Conservation (phyloP, 495 filamentous ascomycete species). For the Jackrogersella minutella region DNA sequence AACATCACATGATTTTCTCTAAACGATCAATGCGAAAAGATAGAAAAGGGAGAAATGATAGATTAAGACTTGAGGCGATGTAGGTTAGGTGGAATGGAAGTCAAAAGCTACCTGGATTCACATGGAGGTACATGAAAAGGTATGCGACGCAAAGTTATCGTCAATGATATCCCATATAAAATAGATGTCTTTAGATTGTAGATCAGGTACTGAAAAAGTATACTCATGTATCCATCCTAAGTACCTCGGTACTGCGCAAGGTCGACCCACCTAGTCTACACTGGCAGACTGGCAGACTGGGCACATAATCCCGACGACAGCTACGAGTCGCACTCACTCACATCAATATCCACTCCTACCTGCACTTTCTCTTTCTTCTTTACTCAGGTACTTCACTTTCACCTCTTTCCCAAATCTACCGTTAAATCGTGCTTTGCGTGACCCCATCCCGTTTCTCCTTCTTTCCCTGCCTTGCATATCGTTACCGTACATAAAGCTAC, state of each 20-base stretch:
- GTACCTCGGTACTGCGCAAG: background rate
- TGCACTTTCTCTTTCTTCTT: constrained; percentile 1
- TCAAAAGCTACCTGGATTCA: background rate
- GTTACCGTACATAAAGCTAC: background rate
- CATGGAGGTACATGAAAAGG: background rate
- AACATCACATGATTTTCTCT: constrained; percentile 26
- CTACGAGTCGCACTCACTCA: constrained; percentile 34
- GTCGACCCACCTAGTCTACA: constrained; percentile 10
- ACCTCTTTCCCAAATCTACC: constrained; percentile 1
- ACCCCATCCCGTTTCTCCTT: constrained; percentile 16
- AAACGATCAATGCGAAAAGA: constrained; percentile 17
- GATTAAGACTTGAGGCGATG: constrained; percentile 22
- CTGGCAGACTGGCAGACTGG: background rate
- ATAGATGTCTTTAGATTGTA: background rate
- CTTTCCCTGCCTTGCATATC: background rate
- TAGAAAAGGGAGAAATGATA: constrained; percentile 15
- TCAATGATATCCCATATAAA: background rate
- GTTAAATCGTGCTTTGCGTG: constrained; percentile 16
- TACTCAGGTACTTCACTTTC: too few relatives aligned
- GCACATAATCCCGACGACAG: constrained; percentile 38
- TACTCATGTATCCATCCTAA: background rate
- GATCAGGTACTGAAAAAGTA: background rate
- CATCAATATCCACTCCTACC: constrained; percentile 15
- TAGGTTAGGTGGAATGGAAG: constrained; percentile 20
- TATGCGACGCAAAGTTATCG: background rate